Evolutionary conservation across 2,329 filamentous ascomycete genomes (phyloP).

Genomic region (Venturia asperata): DNA sequence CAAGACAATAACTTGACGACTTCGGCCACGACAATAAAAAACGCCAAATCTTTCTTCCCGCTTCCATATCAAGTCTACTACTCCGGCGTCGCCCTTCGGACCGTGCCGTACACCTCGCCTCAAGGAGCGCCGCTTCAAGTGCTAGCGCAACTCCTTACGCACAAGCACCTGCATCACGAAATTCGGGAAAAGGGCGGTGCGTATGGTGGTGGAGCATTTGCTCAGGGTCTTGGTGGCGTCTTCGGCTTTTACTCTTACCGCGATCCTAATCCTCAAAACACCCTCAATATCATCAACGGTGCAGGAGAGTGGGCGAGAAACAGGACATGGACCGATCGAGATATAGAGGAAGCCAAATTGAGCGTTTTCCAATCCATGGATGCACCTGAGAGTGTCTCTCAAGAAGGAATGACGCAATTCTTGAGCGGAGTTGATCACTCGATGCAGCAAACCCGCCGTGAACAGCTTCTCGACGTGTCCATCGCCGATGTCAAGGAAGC

Average conservation of each 20-base stretch:
- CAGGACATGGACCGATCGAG: conserved; percentile 70
- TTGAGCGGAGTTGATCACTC: conserved; percentile 76
- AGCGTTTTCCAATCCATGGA: conserved; percentile 89
- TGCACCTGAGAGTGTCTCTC: conserved; percentile 77
- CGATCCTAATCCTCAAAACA: conserved; percentile 89
- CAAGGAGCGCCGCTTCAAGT: conserved; percentile 77
- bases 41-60: conserved; percentile 75
- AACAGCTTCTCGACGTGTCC: conserved; percentile 79
- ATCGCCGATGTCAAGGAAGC: conserved; percentile 71
- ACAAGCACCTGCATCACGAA: conserved; percentile 94
- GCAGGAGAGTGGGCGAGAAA: conserved; percentile 79
- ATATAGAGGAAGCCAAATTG: conserved; percentile 93
- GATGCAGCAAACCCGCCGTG: conserved; percentile 79
- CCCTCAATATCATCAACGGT: conserved; percentile 72
- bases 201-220: conserved; percentile 86
- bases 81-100: conserved; percentile 72
- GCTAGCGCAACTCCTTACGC: conserved; percentile 83
- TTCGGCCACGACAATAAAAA: conserved; percentile 20
- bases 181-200: conserved; percentile 97
- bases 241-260: conserved; percentile 97
- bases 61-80: conserved; percentile 98
- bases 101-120: conserved; percentile 71
- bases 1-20: not conserved
- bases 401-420: conserved; percentile 82
- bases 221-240: conserved; percentile 68